phyloP scores from a whole-genome alignment of 2,329 filamentous ascomycete genomes.

The Exserohilum rostratum region DNA sequence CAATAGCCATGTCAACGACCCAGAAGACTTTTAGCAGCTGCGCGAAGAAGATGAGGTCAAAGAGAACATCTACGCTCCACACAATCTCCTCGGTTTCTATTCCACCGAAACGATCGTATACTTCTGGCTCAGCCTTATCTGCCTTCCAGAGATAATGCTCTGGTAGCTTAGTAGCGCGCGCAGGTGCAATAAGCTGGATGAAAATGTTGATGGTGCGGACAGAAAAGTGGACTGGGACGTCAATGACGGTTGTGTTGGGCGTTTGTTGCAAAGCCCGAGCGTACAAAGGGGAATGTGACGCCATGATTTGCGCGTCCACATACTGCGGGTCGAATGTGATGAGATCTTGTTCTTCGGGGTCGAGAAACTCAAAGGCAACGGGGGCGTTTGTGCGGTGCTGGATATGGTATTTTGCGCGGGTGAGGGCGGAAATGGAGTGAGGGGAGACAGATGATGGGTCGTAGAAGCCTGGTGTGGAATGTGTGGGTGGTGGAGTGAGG shows the following conservation, averaged over 20 bases:
- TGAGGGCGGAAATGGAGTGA: neutral
- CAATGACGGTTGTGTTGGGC: neutral
- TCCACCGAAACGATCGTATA: neutral
- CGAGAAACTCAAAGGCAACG: neutral
- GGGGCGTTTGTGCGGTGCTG: slow-evolving; percentile 2
- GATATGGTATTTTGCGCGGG: slow-evolving; percentile 8
- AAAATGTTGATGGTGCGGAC: slow-evolving; percentile 4
- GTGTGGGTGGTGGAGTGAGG: too few species aligned
- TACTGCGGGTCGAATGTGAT: neutral
- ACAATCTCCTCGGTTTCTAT: neutral
- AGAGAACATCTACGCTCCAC: neutral
- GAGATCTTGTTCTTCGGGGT: neutral
- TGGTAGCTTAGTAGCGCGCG: neutral
- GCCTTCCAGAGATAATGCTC: slow-evolving; percentile 10
- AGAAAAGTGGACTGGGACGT: neutral
- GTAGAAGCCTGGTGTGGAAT: neutral
- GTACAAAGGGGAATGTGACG: neutral
- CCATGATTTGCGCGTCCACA: neutral
- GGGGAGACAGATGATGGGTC: neutral
- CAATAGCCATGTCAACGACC: neutral
- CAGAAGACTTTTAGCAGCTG: neutral
- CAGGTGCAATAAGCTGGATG: slow-evolving; percentile 4
- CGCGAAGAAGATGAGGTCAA: neutral
- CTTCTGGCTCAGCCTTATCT: neutral
- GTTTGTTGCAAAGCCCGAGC: neutral